These are phyloP conservation scores for Ettlia oleoabundans DNA, from an alignment of 139 green algal genomes.

Conservation along the genomic window DNA sequence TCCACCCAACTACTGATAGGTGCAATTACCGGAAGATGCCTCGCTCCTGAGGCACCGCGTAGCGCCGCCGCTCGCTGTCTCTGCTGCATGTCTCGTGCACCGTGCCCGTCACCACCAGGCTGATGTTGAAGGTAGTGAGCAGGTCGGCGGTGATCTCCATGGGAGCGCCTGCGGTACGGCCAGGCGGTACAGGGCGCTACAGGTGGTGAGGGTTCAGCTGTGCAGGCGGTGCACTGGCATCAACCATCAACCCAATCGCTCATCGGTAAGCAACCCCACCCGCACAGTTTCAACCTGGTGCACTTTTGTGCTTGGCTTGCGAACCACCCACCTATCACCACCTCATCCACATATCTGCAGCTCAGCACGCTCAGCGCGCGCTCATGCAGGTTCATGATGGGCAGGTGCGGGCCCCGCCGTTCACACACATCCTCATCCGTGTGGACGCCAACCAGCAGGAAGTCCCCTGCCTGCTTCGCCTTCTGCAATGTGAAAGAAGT, in stretches of 20 bases:
- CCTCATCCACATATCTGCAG: constrained; percentile 97
- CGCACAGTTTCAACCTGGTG: not conserved
- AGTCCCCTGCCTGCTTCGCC: constrained; percentile 89
- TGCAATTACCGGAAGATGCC: constrained; percentile 56
- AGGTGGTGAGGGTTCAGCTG: not conserved
- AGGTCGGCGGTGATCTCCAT: constrained; percentile 84
- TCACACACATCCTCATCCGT: constrained; percentile 89
- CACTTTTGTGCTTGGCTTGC: not conserved
- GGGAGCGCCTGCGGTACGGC: constrained; percentile 55
- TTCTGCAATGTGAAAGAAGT: not conserved
- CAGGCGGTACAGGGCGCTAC: not conserved
- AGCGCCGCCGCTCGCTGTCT: constrained; percentile 38
- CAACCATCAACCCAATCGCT: not conserved
- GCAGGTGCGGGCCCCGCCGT: constrained; percentile 84
- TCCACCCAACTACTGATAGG: not conserved
- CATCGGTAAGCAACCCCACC: not conserved
- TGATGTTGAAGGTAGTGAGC: constrained; percentile 97
- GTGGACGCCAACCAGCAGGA: constrained; percentile 97
- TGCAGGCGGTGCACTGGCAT: too few species aligned
- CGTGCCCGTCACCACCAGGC: constrained; percentile 85
- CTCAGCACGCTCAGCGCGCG: constrained; percentile 92
- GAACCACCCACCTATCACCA: constrained; percentile 80
- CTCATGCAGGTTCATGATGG: constrained; percentile 99
- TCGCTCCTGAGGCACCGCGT: constrained; percentile 39
- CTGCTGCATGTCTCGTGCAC: constrained; percentile 64